Conservation (phyloP, 805 yeast genomes). For the Torulaspora gathmanii region DNA sequence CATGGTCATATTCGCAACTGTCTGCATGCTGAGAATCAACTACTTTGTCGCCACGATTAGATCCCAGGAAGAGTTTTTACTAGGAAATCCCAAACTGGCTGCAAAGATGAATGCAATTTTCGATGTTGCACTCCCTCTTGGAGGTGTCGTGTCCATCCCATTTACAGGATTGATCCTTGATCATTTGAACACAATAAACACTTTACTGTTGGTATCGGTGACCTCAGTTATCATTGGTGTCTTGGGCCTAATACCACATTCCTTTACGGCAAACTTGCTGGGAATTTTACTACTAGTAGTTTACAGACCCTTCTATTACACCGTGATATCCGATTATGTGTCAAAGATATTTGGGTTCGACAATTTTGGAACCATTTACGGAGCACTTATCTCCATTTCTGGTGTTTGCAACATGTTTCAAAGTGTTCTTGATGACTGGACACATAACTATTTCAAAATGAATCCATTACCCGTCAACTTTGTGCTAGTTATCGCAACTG, state of each 20-base stretch:
- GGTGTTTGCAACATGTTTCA: slow-evolving; percentile 78
- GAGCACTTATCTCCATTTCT: slow-evolving; percentile 73
- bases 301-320: slow-evolving; percentile 88
- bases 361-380: slow-evolving; percentile 89
- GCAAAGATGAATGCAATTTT: slow-evolving; percentile 62
- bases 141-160: slow-evolving; percentile 84
- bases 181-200: slow-evolving; percentile 57
- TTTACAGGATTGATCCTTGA: slow-evolving; percentile 79
- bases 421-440: slow-evolving; percentile 59
- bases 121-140: slow-evolving; percentile 82
- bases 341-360: slow-evolving; percentile 91
- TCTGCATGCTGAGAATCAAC: slow-evolving; percentile 88
- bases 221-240: slow-evolving; percentile 64
- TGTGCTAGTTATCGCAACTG: slow-evolving; percentile 50
- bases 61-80: slow-evolving; percentile 72
- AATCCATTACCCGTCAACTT: slow-evolving; percentile 78
- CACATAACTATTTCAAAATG: slow-evolving; percentile 62
- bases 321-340: slow-evolving; percentile 85
- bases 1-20: slow-evolving; percentile 72
- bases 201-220: slow-evolving; percentile 46
- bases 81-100: slow-evolving; percentile 51
- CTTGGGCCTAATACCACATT: slow-evolving; percentile 55
- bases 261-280: slow-evolving; percentile 46
- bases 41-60: slow-evolving; percentile 87
- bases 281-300: slow-evolving; percentile 73